Evolutionary conservation across 2,329 filamentous ascomycete species (phyloP).

Genomic region (Madurella fahalii): DNA sequence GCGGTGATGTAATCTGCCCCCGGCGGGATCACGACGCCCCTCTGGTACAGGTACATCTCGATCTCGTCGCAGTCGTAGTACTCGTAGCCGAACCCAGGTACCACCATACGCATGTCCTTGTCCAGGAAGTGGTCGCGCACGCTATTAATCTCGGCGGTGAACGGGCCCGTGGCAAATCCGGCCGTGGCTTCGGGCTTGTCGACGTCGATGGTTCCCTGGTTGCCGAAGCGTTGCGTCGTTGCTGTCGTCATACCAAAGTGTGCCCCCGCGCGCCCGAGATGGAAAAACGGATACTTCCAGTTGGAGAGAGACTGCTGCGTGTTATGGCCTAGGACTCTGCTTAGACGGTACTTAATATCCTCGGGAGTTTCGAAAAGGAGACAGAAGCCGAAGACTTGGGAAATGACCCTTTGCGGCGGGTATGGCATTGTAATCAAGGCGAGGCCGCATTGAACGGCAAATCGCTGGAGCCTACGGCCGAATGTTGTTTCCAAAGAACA

Average conservation of each 20-base stretch:
- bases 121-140: constrained; percentile 43
- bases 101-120: constrained; percentile 46
- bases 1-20: constrained; percentile 57
- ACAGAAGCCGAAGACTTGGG: constrained; percentile 66
- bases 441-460: constrained; percentile 59
- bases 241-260: constrained; percentile 29
- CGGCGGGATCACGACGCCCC: constrained; percentile 59
- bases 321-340: constrained; percentile 30
- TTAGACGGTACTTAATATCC: constrained; percentile 42
- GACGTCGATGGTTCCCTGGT: constrained; percentile 33
- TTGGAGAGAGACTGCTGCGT: constrained; percentile 48
- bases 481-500: constrained; percentile 64
- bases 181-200: constrained; percentile 29
- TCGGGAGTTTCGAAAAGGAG: constrained; percentile 55
- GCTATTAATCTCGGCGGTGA: constrained; percentile 36
- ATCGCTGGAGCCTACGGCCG: constrained; percentile 65
- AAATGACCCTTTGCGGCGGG: constrained; percentile 45
- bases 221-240: constrained; percentile 30
- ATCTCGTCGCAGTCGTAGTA: constrained; percentile 77
- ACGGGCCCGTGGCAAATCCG: constrained; percentile 47
- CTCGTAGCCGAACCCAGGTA: constrained; percentile 64
- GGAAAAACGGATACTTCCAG: constrained; percentile 58
- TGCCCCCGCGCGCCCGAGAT: constrained; percentile 64
- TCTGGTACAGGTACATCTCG: constrained; percentile 64
- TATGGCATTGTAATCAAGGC: constrained; percentile 49